These are phyloP conservation scores for Trichophyton verrucosum DNA, from an alignment of 2,329 filamentous ascomycete genomes.

Conservation along the genomic window DNA sequence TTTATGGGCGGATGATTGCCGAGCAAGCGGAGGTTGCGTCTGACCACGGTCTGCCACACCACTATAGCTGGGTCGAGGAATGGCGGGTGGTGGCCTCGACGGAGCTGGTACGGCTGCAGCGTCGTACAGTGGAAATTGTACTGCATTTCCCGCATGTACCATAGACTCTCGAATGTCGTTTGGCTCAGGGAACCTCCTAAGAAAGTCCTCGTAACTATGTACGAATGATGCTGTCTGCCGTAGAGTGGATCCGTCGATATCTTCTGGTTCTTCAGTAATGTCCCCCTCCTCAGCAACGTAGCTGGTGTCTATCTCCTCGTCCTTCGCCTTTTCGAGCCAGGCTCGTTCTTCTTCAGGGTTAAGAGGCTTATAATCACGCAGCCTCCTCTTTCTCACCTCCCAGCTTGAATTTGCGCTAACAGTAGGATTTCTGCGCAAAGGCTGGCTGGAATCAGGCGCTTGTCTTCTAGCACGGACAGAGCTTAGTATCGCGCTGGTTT, in stretches of 20 bases:
- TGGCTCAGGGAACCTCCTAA: constrained; percentile 66
- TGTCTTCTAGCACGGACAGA: constrained; percentile 29
- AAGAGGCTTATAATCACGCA: constrained; percentile 55
- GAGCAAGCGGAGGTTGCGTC: constrained; percentile 32
- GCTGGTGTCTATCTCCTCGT: constrained; percentile 45
- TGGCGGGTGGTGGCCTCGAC: constrained; percentile 54
- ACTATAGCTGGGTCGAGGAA: constrained; percentile 63
- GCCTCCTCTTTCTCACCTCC: constrained; percentile 43
- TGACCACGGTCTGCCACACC: constrained; percentile 56
- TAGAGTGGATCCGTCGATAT: constrained; percentile 33
- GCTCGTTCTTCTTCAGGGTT: constrained; percentile 67
- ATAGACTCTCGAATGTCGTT: constrained; percentile 48
- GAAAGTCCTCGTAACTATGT: constrained; percentile 68
- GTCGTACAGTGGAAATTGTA: constrained; percentile 21
- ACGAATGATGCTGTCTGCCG: constrained; percentile 44
- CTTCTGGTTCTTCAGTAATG: constrained; percentile 31
- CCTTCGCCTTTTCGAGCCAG: constrained; percentile 66
- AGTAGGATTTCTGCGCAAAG: constrained; percentile 41
- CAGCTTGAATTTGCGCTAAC: constrained; percentile 40
- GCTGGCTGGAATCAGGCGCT: constrained; percentile 28
- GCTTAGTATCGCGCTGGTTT: constrained; percentile 40
- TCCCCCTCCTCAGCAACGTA: constrained; percentile 31
- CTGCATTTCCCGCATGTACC: constrained; percentile 31
- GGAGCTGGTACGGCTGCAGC: constrained; percentile 43
- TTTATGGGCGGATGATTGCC: constrained; percentile 35